Base-by-base conservation (phyloP, 148 eudicot species). In the Amaranthus cruentus region DNA sequence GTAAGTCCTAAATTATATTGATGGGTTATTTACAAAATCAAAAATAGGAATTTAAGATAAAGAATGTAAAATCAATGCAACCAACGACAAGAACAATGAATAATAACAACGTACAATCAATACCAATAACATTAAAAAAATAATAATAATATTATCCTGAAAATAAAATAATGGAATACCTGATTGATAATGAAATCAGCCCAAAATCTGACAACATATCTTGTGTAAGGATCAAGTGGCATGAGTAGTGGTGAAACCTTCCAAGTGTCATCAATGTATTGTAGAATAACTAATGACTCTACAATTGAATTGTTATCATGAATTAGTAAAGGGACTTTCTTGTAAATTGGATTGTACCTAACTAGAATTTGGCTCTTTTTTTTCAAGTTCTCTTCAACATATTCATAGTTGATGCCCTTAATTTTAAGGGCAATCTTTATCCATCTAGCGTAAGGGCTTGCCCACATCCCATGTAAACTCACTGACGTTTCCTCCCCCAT, bases 251-350 rank as follows among this genome's bases (percentile, higher is more conserved):
- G 83, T 2, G 83, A 42, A 55, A 9, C 2, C 0, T 53, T 66
- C 83, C 83, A 83, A 8, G 67, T 65, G 7, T 83, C 83, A 61
- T 83, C 81, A 28, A 83, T 73, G 43, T 83, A 83, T 62, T 74
- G 66, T 21, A 77, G 62, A 69, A 80, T 80, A 67, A 83, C 18
- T 6, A 76, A 67, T 7, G 85, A 80, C 58, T 83, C 85, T 7
- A 61, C 58, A 28, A 83, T 14, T 6, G 85, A 78, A 0, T 47
- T 59, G 6, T 71, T 83, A 3, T 74, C 6, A 64, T 78, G 85
- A n/a, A 82, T 67, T 38, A 82, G 66, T 6, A 82, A 79, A 4
- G 79, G 85, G 3, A 82, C 82, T 60, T 71, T 71, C 71, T 78
- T 78, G 51, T 82, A 61, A 48, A 72, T 61, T 1, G 85, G 85